Percentiles rank a stretch among this genome's conserved stretches.
These are phyloP conservation scores for Yamadazyma atmosphaerica DNA, from an alignment of 1,139 yeast species.

Conservation along the genomic window DNA sequence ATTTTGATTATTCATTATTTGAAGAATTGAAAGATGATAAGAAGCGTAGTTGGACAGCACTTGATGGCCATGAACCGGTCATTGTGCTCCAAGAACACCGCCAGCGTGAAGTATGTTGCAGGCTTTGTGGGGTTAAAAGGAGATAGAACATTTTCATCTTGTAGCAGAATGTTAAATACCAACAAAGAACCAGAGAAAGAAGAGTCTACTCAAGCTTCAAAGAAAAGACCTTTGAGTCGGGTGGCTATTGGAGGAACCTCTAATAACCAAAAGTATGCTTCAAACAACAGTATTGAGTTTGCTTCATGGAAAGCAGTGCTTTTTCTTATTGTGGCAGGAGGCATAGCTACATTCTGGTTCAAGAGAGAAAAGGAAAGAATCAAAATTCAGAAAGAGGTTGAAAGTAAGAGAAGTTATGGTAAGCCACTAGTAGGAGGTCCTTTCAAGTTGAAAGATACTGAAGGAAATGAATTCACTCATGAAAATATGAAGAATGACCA, in stretches of 20 bases:
- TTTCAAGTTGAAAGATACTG: constrained; percentile 66
- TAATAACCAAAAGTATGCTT: constrained; percentile 30
- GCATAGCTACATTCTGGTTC: constrained; percentile 68
- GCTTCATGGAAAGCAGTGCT: constrained; percentile 87
- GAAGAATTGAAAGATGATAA: too few species aligned
- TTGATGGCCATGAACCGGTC: neutral
- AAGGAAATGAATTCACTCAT: constrained; percentile 74
- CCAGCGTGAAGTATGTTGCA: too few species aligned
- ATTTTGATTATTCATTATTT: too few species aligned
- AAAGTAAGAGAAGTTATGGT: constrained; percentile 83
- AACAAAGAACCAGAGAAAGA: neutral
- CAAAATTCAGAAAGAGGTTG: constrained; percentile 74
- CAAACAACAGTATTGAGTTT: constrained; percentile 55
- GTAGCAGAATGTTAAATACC: too few species aligned
- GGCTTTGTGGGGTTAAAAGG: too few species aligned
- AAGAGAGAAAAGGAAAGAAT: constrained; percentile 71
- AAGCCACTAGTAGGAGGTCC: constrained; percentile 94
- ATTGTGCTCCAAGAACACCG: neutral
- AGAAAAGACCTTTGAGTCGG: constrained; percentile 49
- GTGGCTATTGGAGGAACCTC: constrained; percentile 47
- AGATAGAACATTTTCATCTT: too few species aligned
- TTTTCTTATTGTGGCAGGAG: constrained; percentile 66
- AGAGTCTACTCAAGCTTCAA: too few species aligned
- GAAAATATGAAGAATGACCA: constrained; percentile 54
- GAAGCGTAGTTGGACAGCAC: too few species aligned